Evolutionary conservation across 1,284 basidiomycete species (phyloP), one percentile per base, ranked within the genome.

Genomic region (Apiotrichum mycotoxinovorans): DNA sequence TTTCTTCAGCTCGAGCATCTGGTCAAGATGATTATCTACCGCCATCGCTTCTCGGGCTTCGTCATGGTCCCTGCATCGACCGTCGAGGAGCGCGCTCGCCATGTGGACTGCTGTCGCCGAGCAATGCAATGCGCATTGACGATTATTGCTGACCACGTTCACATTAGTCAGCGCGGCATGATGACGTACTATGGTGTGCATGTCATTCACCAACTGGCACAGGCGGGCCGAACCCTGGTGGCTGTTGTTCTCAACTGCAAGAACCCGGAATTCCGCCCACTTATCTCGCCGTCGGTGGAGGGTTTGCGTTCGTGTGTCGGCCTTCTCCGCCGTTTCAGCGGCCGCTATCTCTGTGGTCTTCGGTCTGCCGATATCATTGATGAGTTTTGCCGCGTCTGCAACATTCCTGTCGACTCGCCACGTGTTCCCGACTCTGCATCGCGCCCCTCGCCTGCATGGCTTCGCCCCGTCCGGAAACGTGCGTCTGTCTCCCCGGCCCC

Each of bases 181-280:
- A 92, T 94, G 90, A 92, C 91, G 9, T 93, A 92, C 71, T 93
- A 91, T 72, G 91, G 91, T 5, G 90, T 93, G 1, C 90, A 93
- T 72, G 90, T 93, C 58, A 93, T 93, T 47, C 91, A 94, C 70
- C 91, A 93, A 73, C 80, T 93, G 51, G 92, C 91, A 1, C 90
- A 92, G 69, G 91, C 91, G n/a, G 91, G 91, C 5, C 84, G 91
- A 46, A 91, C 91, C 1, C 80, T 93, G 14, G 84, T 93, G 51
- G 89, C 89, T 17, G 84, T 92, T 59, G 79, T 93, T 20, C 80
- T 93, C 46, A 89, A 89, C 54, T 78, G 77, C 66, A 74, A 78
- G 48, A 72, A 73, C 52, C 71, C 74, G 30, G 74, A 89, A 60
- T 79, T 78, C 61, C 56, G 75, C 18, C 83, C 84, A 33, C 76